Evolutionary conservation across 768 basidiomycete species (phyloP), one percentile per base, ranked within the genome.

Genomic region (Hypsizygus marmoreus): DNA sequence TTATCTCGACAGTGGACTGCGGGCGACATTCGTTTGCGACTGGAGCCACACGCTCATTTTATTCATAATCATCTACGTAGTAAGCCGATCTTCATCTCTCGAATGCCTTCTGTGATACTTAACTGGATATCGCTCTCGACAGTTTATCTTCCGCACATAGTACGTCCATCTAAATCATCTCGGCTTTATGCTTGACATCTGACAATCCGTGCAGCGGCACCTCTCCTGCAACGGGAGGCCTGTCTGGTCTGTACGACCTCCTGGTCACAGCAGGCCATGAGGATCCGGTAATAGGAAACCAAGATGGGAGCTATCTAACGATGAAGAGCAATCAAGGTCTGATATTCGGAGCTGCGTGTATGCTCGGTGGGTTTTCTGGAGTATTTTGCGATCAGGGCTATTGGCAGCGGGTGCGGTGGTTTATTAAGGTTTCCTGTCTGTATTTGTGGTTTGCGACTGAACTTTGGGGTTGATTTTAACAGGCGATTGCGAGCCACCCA

Each of bases 401-500:
- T 48, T 81, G 78, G 78, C 80, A 81, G 56, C 63, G n/a, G n/a
- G n/a, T n/a, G n/a, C n/a, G n/a, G n/a, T n/a, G n/a, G n/a, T n/a
- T n/a, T n/a, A n/a, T n/a, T n/a, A n/a, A n/a, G n/a, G n/a, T n/a
- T n/a, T n/a, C n/a, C n/a, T n/a, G n/a, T n/a, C n/a, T n/a, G n/a
- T n/a, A n/a, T n/a, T n/a, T n/a, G n/a, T n/a, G n/a, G n/a, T n/a
- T n/a, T n/a, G n/a, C n/a, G n/a, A n/a, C n/a, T n/a, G n/a, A n/a
- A n/a, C n/a, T n/a, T n/a, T n/a, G n/a, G n/a, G n/a, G n/a, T n/a
- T n/a, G n/a, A n/a, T n/a, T n/a, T n/a, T n/a, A n/a, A n/a, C n/a
- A n/a, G n/a, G n/a, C n/a, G n/a, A n/a, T n/a, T n/a, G n/a, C n/a
- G 77, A 58, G 75, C 76, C 8, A 79, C 79, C 30, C 76, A 77